Evolutionary conservation across 1,139 yeast species (phyloP).

Genomic region (Debaryomyces robertsiae): DNA sequence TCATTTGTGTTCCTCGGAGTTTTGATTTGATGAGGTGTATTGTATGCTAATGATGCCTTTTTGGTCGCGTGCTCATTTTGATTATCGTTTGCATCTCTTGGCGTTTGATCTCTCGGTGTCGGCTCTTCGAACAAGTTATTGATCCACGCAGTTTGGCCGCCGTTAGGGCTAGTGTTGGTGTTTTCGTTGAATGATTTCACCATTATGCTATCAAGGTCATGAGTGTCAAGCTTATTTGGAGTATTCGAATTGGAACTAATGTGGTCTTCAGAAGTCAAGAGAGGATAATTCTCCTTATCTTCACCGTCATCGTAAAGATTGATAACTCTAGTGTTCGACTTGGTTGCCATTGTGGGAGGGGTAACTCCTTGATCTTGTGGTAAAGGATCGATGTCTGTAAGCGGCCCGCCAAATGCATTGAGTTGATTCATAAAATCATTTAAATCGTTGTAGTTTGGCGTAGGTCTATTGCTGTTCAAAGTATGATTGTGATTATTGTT

Average conservation of each 20-base stretch:
- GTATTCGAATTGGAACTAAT: constrained; percentile 11
- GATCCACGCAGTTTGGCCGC: constrained; percentile 35
- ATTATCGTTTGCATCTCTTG: constrained; percentile 29
- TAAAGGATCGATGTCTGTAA: constrained; percentile 56
- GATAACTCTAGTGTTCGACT: constrained; percentile 48
- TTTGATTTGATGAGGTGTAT: constrained; percentile 32
- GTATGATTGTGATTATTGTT: constrained; percentile 20
- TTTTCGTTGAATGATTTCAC: constrained; percentile 37
- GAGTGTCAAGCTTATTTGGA: constrained; percentile 24
- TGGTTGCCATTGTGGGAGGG: constrained; percentile 54
- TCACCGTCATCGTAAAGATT: constrained; percentile 43
- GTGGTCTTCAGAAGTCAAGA: constrained; percentile 22
- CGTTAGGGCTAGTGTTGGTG: constrained; percentile 35
- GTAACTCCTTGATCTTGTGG: constrained; percentile 43
- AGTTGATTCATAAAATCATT: constrained; percentile 52
- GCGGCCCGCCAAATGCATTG: constrained; percentile 53
- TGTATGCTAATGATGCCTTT: background rate
- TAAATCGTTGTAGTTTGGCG: constrained; percentile 44
- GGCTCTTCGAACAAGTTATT: constrained; percentile 43
- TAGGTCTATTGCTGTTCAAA: constrained; percentile 16
- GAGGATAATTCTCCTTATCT: constrained; percentile 49
- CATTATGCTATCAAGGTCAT: constrained; percentile 44
- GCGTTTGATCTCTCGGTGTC: constrained; percentile 49
- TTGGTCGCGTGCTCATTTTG: background rate
- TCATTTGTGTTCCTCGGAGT: constrained; percentile 11